Base-by-base conservation (phyloP, 1,139 yeast genomes). In the Candida sp. region DNA sequence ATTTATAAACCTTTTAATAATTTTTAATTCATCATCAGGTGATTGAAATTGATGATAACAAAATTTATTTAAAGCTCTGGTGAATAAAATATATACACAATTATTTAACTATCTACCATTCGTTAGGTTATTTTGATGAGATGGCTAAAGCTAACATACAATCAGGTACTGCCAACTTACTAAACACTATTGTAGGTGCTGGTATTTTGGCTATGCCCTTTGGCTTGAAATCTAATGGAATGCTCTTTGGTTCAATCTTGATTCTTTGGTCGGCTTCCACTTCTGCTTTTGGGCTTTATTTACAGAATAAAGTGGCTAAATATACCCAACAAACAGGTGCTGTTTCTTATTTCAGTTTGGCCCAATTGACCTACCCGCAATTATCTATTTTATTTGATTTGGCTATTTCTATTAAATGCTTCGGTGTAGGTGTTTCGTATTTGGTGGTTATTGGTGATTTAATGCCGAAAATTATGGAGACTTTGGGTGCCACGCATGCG, bases 401-500 rank as follows among this genome's bases (percentile, higher is more conserved):
- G 22, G 83, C 84, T 41, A 79, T 80, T 39, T 76, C 80, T 34
- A 69, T 78, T 45, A 81, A 80, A 61, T 84, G 91, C 56, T 91
- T 87, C 66, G 99, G 99, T 11, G 97, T 90, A 5, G 93, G 95
- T 2, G 81, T 93, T 11, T 84, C 95, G 43, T 93, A 95, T 56
- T 67, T 93, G 49, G 95, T 93, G 36, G 81, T 93, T 46, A 82
- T 90, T 46, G 98, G 97, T 7, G 97, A 91, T 58, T 72, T 93
- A 49, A 84, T 91, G 81, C 98, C 98, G 5, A 83, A 82, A 52
- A 81, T 85, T 41, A 63, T 77, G 56, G 77, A 73, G 43, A 72
- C 79, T 19, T 56, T 82, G 33, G 56, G 57, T 44, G 53, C 57
- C 3, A n/a, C n/a, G n/a, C n/a, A n/a, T n/a, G n/a, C 52, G 4